These are phyloP conservation scores for Suillus subaureus DNA, from an alignment of 768 basidiomycete genomes.

Conservation along the genomic window DNA sequence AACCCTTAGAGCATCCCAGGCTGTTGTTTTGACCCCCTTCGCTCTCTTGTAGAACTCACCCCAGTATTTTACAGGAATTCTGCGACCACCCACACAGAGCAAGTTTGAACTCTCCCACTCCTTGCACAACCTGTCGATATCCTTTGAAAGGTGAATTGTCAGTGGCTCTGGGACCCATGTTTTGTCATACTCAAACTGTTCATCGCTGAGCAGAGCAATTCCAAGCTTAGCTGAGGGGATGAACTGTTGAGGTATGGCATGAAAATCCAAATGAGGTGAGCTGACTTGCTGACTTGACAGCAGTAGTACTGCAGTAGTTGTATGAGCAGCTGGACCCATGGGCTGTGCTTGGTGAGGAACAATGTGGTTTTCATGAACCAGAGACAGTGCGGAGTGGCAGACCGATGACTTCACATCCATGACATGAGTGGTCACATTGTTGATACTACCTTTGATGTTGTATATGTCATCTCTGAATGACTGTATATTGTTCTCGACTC, in stretches of 20 bases:
- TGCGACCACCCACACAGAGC: slow-evolving; percentile 12
- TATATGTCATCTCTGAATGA: background rate
- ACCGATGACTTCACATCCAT: background rate
- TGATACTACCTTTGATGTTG: background rate
- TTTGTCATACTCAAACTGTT: background rate
- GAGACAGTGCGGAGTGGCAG: too few relatives aligned
- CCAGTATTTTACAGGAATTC: slow-evolving; percentile 21
- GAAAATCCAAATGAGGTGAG: background rate
- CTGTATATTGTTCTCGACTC: background rate
- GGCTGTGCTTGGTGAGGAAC: too few relatives aligned
- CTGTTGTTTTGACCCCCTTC: background rate
- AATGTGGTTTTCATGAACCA: too few relatives aligned
- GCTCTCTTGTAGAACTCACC: slow-evolving; percentile 17
- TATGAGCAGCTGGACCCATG: too few relatives aligned
- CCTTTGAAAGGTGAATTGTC: slow-evolving; percentile 12
- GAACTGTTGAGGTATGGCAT: too few relatives aligned
- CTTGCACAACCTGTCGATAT: slow-evolving; percentile 16
- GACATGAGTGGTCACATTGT: background rate
- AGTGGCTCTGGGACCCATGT: background rate
- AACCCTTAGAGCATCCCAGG: slow-evolving; percentile 14
- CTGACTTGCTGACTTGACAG: background rate
- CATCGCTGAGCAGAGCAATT: background rate
- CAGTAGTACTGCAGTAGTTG: background rate
- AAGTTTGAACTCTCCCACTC: slow-evolving; percentile 20
- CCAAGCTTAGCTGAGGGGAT: background rate